phyloP scores from a whole-genome alignment of 2,329 filamentous ascomycete genomes.

The Ophiocordyceps camponoti-leonardi region DNA sequence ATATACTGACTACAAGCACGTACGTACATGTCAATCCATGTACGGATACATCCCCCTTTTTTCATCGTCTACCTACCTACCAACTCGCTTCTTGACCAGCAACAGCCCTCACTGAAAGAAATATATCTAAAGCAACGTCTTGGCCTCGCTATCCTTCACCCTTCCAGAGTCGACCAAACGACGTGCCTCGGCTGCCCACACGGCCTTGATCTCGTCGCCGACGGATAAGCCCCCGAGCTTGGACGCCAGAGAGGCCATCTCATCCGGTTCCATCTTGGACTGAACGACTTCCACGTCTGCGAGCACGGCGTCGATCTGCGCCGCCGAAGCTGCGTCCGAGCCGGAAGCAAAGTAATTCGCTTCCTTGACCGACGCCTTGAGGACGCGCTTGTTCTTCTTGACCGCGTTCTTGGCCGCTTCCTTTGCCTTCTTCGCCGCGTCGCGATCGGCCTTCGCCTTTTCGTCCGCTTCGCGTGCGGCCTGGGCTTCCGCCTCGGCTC shows the following conservation, averaged over 20 bases:
- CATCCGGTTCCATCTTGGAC: slow-evolving; percentile 75
- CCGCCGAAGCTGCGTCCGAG: slow-evolving; percentile 53
- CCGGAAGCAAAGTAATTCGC: slow-evolving; percentile 75
- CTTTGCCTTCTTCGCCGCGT: slow-evolving; percentile 86
- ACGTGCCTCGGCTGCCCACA: slow-evolving; percentile 65
- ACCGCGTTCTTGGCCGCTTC: slow-evolving; percentile 96
- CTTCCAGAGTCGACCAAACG: slow-evolving; percentile 68
- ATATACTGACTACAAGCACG: too few relatives aligned
- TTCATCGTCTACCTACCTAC: too few relatives aligned
- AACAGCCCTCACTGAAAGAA: too few relatives aligned
- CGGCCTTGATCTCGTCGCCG: slow-evolving; percentile 66
- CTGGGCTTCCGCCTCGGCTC: slow-evolving; percentile 70
- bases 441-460: slow-evolving; percentile 67
- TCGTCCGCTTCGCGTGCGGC: slow-evolving; percentile 72
- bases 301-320: slow-evolving; percentile 67
- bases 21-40: too few relatives aligned
- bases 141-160: slow-evolving; percentile 68
- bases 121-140: slow-evolving; percentile 29
- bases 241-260: slow-evolving; percentile 66
- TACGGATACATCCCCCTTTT: too few relatives aligned
- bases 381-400: slow-evolving; percentile 99
- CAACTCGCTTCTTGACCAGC: too few relatives aligned
- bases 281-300: slow-evolving; percentile 77
- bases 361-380: slow-evolving; percentile 88
- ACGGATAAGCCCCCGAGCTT: slow-evolving; percentile 71